phyloP scores from a whole-genome alignment of 345 rosid genomes.

The Euphorbia lathyris region DNA sequence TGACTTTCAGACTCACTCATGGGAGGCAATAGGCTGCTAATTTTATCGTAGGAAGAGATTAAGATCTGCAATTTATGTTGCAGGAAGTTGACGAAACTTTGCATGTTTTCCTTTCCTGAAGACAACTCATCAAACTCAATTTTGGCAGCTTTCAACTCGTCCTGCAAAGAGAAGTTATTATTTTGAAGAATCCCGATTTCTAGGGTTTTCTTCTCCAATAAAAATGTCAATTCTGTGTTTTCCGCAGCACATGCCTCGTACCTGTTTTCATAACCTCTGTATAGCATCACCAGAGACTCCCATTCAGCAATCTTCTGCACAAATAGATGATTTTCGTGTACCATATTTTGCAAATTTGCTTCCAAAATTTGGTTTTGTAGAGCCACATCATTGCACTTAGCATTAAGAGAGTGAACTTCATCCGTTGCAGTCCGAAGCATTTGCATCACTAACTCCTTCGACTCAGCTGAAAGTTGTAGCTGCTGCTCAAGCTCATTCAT shows the following conservation, averaged over 20 bases:
- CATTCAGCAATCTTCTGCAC: slow-evolving; percentile 64
- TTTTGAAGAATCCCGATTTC: slow-evolving; percentile 52
- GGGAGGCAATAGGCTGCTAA: slow-evolving; percentile 32
- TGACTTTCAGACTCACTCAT: slow-evolving; percentile 31
- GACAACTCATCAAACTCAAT: slow-evolving; percentile 45
- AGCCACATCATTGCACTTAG: slow-evolving; percentile 60
- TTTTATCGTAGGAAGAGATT: slow-evolving; percentile 41
- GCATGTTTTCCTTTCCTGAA: slow-evolving; percentile 46
- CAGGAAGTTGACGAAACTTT: slow-evolving; percentile 36
- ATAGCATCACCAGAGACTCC: slow-evolving; percentile 57
- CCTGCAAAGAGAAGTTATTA: slow-evolving; percentile 43
- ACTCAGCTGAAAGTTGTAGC: slow-evolving; percentile 59
- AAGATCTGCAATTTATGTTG: slow-evolving; percentile 44
- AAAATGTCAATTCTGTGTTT: slow-evolving; percentile 56
- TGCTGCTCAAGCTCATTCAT: slow-evolving; percentile 50
- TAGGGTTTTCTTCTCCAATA: slow-evolving; percentile 51
- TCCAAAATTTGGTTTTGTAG: slow-evolving; percentile 55
- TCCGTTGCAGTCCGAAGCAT: slow-evolving; percentile 63
- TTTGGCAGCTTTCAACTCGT: slow-evolving; percentile 46
- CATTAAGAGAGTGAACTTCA: slow-evolving; percentile 57
- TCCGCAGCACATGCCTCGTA: slow-evolving; percentile 57
- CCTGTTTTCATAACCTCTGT: slow-evolving; percentile 44
- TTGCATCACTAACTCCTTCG: slow-evolving; percentile 55
- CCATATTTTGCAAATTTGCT: slow-evolving; percentile 45
- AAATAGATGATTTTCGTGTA: slow-evolving; percentile 56